Base-by-base conservation (phyloP, 352 stramenopile species). In the Globisporangium lucens region DNA sequence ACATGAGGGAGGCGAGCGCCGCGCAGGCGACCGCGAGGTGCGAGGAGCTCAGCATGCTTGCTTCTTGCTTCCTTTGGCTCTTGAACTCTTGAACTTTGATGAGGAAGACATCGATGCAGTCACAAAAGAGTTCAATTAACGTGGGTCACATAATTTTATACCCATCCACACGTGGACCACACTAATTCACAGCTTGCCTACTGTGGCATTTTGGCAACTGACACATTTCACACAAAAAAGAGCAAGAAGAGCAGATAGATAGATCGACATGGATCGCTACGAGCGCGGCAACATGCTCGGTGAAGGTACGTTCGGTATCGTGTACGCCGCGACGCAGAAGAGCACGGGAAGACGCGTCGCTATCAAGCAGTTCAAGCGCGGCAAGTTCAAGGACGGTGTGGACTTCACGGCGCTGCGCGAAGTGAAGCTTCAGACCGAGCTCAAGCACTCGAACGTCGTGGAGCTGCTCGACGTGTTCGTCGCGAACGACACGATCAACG, bases 301-400 rank as follows among this genome's bases (percentile, higher is more conserved):
- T 64, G 87, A 96, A 76, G 89, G 89, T 80, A 95, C 89, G 65
- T 96, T 94, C 80, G 89, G 89, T 87, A 85, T 94, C 71, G 89
- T 96, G 66, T 87, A 92, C 71, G 75, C 85, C 2, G 87, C 86
- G 29, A 76, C 88, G 47, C 86, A 96, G 70, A 92, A 90, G 68
- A 83, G 77, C 71, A 89, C 86, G 27, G 79, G 82, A 2, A 73
- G 84, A 35, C 72, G 70, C 29, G 88, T 96, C 36, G 88, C 88
- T 43, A 94, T 96, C 66, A 96, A 96, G 72, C 80, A 94, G 75
- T 96, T 96, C 72, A 96, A 96, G 73, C 85, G 87, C 47, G 85
- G 86, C 52, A 93, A 96, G 64, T 94, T 94, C 69, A 94, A 96
- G 71, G 87, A 96, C 65, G 85, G 88, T 51, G 85, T 97, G 53